A percentile compares a stretch with the other conserved stretches of the same genome.
Evolutionary conservation across 2,329 filamentous ascomycete genomes (phyloP).

Genomic region (Akanthomyces uredinophilus): DNA sequence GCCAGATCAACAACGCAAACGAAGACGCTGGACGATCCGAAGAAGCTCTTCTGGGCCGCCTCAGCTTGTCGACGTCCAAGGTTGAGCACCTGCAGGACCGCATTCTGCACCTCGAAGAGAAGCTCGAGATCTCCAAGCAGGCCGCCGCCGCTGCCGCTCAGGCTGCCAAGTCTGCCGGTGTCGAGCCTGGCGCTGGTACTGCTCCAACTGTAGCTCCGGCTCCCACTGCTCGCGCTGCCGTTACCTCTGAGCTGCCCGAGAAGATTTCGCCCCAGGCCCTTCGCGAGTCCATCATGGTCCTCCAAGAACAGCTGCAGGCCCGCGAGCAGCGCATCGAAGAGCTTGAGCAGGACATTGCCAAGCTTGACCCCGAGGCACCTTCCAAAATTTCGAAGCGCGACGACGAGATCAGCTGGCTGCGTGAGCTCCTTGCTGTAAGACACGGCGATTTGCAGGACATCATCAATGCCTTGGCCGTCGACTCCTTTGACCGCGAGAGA

Average conservation of each 20-base stretch:
- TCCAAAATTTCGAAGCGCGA: constrained; percentile 85
- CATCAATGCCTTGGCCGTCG: constrained; percentile 69
- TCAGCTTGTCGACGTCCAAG: constrained; percentile 79
- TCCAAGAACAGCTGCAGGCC: constrained; percentile 94
- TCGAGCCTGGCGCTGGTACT: constrained; percentile 29
- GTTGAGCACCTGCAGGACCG: constrained; percentile 81
- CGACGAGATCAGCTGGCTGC: constrained; percentile 90
- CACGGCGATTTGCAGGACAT: constrained; percentile 91
- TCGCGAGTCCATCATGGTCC: constrained; percentile 89
- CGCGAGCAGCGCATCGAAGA: constrained; percentile 86
- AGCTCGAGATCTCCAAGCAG: constrained; percentile 82
- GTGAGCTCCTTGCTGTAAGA: constrained; percentile 85
- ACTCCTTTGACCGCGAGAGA: constrained; percentile 69
- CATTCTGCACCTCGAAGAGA: constrained; percentile 79
- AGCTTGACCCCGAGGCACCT: constrained; percentile 70
- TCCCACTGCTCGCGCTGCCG: constrained; percentile 38
- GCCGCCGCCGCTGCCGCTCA: constrained; percentile 78
- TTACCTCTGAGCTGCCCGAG: constrained; percentile 56
- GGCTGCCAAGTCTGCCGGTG: constrained; percentile 59
- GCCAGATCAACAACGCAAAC: constrained; percentile 63
- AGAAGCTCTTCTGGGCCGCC: constrained; percentile 71
- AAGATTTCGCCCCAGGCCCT: constrained; percentile 93
- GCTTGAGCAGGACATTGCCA: constrained; percentile 66
- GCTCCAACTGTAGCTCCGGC: constrained; percentile 30
- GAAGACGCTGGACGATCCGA: constrained; percentile 82